Evolutionary conservation across 2,329 filamentous ascomycete species (phyloP), one percentile per base, ranked within the genome.

Genomic region (Coleophoma crateriformis): DNA sequence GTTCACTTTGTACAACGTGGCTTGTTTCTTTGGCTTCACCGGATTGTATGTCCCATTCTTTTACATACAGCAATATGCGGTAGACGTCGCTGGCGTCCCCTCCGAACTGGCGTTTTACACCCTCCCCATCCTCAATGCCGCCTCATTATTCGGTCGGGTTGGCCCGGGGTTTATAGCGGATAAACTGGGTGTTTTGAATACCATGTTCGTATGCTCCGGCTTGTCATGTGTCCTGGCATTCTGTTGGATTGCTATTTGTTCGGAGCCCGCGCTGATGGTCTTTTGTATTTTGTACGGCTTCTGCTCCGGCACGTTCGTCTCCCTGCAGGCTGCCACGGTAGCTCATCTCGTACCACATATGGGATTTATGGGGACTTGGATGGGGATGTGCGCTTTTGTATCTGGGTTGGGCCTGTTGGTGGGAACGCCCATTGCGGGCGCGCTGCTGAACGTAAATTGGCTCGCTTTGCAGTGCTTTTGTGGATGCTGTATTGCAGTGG

Each of bases 231-330:
- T 53, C 12, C n/a, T 48, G 19, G 42, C 42, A n/a, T 48, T 40
- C 15, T 49, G 45, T 2, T 76, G 79, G 79, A 66, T 79, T 8
- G 71, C 73, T 3, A 33, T 45, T 7, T 27, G 33, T n/a, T 63
- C 60, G 13, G 62, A 73, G 0, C 42, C 66, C 0, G 74, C 76
- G 0, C 67, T 88, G 22, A 88, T 85, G 58, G 72, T 70, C 1
- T 90, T 85, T 75, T 70, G 78, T 0, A 68, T 73, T 0, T 71
- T 84, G 50, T 88, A 86, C 59, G 86, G 87, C 1, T 70, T 87
- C 42, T 75, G 75, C 3, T 79, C 75, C 0, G 82, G 81, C 0
- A 82, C 46, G 6, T 34, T 42, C n/a, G 33, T 77, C 17, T 46
- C 41, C 4, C 13, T 52, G n/a, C 38, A 27, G 10, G 35, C 32